Evolutionary conservation across 1,284 basidiomycete species (phyloP).

Genomic region (Trametes pubescens): DNA sequence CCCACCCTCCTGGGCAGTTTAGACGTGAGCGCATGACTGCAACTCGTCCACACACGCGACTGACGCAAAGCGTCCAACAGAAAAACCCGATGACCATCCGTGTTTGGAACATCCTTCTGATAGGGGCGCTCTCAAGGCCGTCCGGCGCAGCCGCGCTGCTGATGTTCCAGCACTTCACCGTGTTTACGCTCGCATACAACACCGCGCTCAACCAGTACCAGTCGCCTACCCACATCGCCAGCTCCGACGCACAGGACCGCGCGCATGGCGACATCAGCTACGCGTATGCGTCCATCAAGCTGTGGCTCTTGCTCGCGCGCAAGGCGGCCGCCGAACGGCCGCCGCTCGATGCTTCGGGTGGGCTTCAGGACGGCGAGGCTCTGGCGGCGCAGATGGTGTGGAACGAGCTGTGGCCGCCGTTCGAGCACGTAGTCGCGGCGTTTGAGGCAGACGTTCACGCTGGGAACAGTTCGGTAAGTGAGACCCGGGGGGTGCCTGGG

Average conservation of each 20-base stretch:
- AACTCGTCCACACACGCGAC: slow-evolving; percentile 7
- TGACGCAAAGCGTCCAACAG: slow-evolving; percentile 39
- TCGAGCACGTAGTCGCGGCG: slow-evolving; percentile 59
- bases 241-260: slow-evolving; percentile 44
- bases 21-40: slow-evolving; percentile 25
- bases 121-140: slow-evolving; percentile 58
- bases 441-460: slow-evolving; percentile 56
- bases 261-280: slow-evolving; percentile 68
- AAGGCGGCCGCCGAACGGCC: slow-evolving; percentile 38
- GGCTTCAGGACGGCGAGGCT: slow-evolving; percentile 43
- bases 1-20: slow-evolving; percentile 31
- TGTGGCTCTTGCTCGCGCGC: slow-evolving; percentile 69
- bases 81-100: slow-evolving; percentile 55
- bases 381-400: slow-evolving; percentile 57
- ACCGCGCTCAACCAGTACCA: slow-evolving; percentile 46
- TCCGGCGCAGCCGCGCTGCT: slow-evolving; percentile 49
- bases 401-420: slow-evolving; percentile 79
- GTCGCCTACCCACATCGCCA: slow-evolving; percentile 33
- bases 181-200: slow-evolving; percentile 58
- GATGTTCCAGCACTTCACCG: slow-evolving; percentile 57
- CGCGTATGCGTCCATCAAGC: slow-evolving; percentile 70
- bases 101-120: slow-evolving; percentile 68
- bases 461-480: slow-evolving; percentile 56
- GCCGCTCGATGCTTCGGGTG: slow-evolving; percentile 11
- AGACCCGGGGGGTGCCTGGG: background rate